phyloP scores from a whole-genome alignment of 2,329 filamentous ascomycete genomes.

The Aspergillus pseudoviridinutans region DNA sequence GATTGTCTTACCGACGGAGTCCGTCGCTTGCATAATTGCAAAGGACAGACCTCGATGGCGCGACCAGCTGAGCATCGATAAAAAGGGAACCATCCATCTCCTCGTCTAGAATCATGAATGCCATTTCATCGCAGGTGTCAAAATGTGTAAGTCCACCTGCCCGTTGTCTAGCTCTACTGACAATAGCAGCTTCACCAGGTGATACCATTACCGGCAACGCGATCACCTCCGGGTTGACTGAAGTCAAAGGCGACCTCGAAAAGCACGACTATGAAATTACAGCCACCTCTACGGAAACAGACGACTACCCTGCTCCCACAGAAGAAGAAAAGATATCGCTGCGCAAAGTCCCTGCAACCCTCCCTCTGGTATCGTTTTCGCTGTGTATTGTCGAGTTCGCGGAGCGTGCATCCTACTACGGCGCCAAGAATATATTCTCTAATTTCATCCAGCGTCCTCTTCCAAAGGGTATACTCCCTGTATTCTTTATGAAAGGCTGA shows the following conservation, averaged over 20 bases:
- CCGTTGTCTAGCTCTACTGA: background rate
- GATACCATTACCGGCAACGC: background rate
- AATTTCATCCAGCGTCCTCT: slow-evolving; percentile 62
- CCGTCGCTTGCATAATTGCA: no score
- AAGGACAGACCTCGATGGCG: no score
- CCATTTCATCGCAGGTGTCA: background rate
- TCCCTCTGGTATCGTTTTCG: slow-evolving; percentile 53
- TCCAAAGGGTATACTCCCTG: slow-evolving; percentile 38
- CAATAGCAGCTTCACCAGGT: background rate
- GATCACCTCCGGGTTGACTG: background rate
- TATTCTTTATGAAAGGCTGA: slow-evolving; percentile 27
- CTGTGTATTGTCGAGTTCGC: slow-evolving; percentile 59
- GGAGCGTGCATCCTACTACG: slow-evolving; percentile 60
- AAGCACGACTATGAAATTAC: slow-evolving; percentile 1
- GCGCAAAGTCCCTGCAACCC: slow-evolving; percentile 47
- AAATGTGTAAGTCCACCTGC: background rate
- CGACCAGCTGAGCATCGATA: no score
- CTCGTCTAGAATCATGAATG: background rate
- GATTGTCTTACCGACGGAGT: no score
- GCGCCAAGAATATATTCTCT: slow-evolving; percentile 52
- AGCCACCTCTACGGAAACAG: background rate
- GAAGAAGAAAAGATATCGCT: slow-evolving; percentile 46
- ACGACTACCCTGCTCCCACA: slow-evolving; percentile 39
- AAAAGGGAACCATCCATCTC: no score
- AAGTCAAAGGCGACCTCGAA: background rate